These are phyloP conservation scores for Fonsecaea pedrosoi DNA, from an alignment of 2,329 filamentous ascomycete genomes.

Conservation along the genomic window DNA sequence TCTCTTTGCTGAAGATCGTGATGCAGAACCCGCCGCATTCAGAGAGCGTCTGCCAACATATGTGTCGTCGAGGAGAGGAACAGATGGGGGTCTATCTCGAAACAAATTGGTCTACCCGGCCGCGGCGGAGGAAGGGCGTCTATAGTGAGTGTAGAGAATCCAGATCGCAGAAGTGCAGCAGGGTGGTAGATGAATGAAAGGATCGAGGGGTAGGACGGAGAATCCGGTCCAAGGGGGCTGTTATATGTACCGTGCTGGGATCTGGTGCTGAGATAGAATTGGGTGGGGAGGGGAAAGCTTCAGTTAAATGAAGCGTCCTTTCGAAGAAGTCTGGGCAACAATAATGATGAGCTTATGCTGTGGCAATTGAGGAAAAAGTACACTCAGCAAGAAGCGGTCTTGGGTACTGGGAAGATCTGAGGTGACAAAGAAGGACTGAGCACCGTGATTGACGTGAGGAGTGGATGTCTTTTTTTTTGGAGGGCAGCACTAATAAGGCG, in stretches of 20 bases:
- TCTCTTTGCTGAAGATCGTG: conserved; percentile 34
- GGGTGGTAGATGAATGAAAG: not conserved
- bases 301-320: not conserved
- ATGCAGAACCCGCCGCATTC: conserved; percentile 35
- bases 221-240: not conserved
- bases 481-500: not conserved
- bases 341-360: not conserved
- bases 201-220: not conserved
- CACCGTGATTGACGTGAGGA: not conserved
- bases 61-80: not conserved
- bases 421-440: not conserved
- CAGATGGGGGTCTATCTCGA: not conserved
- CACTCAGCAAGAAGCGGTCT: conserved; percentile 10
- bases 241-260: not conserved
- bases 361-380: conserved; percentile 1
- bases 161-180: not conserved
- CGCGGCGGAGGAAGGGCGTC: not conserved
- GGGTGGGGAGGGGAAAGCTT: not conserved
- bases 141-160: not conserved
- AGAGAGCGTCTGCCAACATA: conserved; percentile 15
- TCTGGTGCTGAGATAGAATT: not conserved
- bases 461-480: not conserved
- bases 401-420: not conserved
- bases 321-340: not conserved
- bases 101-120: not conserved